A percentile compares a stretch with the other conserved stretches of the same genome.
These are phyloP conservation scores for Dryadomyces quercivorus DNA, from an alignment of 2,329 filamentous ascomycete genomes.

Conservation along the genomic window DNA sequence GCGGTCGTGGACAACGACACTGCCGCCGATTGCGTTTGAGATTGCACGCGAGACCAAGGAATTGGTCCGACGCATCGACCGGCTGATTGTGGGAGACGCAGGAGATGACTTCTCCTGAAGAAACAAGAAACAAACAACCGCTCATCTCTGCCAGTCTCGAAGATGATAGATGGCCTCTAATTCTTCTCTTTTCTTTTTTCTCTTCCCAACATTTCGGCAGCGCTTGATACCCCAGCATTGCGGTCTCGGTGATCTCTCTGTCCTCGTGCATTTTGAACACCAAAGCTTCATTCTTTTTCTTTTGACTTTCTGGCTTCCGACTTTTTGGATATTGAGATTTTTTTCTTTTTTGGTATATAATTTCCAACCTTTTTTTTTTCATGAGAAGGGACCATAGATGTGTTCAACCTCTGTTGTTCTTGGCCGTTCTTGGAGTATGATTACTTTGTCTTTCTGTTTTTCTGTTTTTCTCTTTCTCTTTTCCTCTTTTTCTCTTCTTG, in stretches of 20 bases:
- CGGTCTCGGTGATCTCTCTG: not conserved
- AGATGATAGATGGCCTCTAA: not conserved
- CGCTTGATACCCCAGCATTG: slow-evolving; percentile 1
- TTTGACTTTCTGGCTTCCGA: not conserved
- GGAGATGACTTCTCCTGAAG: slow-evolving; percentile 16
- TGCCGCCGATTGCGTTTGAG: slow-evolving; percentile 79
- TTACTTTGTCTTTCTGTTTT: not conserved
- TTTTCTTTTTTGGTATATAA: not conserved
- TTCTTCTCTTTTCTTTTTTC: not conserved
- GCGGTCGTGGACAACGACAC: slow-evolving; percentile 53
- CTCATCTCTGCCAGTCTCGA: not conserved
- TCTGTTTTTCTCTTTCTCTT: not conserved
- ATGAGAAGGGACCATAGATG: no score
- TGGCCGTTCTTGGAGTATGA: slow-evolving; percentile 1
- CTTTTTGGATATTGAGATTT: not conserved
- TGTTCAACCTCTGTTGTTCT: not conserved
- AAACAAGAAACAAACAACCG: no score
- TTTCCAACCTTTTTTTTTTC: not conserved
- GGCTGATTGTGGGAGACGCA: slow-evolving; percentile 13
- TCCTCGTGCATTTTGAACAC: not conserved
- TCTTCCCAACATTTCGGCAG: not conserved
- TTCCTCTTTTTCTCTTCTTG: not conserved
- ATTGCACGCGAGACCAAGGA: slow-evolving; percentile 75
- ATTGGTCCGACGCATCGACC: slow-evolving; percentile 31
- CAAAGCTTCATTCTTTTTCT: not conserved